Conservation (phyloP, 75 land plant species). For the Pinus tabuliformis region DNA sequence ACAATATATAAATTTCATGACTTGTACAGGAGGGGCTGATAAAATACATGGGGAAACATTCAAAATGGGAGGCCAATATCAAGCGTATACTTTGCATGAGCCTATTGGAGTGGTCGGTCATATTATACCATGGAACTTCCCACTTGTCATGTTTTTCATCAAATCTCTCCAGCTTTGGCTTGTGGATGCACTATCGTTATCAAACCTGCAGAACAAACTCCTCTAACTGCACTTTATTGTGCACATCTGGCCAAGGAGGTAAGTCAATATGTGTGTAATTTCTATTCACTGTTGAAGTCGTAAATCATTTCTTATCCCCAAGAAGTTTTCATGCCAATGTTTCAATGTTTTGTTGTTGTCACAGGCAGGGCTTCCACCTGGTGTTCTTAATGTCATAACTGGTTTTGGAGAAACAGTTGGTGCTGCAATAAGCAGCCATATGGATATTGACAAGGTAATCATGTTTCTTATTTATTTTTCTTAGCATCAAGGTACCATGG, state of each 20-base stretch:
- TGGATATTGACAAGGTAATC: conserved; percentile 84
- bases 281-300: background rate
- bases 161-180: conserved; percentile 74
- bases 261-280: background rate
- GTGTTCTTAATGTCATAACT: conserved; percentile 82
- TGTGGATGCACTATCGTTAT: conserved; percentile 71
- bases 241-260: conserved; percentile 74
- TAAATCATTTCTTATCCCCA: background rate
- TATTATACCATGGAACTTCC: conserved; percentile 88
- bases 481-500: no score
- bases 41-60: conserved; percentile 78
- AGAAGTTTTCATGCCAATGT: background rate
- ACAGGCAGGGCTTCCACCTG: conserved; percentile 87
- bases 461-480: background rate
- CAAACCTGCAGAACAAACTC: conserved; percentile 91
- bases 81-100: conserved; percentile 57
- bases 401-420: conserved; percentile 89
- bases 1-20: background rate
- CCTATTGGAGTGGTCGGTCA: conserved; percentile 80
- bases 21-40: conserved; percentile 43
- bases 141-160: conserved; percentile 49
- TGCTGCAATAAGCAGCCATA: conserved; percentile 76
- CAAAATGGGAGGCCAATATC: conserved; percentile 50
- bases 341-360: background rate
- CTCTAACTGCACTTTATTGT: conserved; percentile 66